Base-by-base conservation (phyloP, 2,329 filamentous ascomycete genomes). In the Basipetospora chlamydospora region DNA sequence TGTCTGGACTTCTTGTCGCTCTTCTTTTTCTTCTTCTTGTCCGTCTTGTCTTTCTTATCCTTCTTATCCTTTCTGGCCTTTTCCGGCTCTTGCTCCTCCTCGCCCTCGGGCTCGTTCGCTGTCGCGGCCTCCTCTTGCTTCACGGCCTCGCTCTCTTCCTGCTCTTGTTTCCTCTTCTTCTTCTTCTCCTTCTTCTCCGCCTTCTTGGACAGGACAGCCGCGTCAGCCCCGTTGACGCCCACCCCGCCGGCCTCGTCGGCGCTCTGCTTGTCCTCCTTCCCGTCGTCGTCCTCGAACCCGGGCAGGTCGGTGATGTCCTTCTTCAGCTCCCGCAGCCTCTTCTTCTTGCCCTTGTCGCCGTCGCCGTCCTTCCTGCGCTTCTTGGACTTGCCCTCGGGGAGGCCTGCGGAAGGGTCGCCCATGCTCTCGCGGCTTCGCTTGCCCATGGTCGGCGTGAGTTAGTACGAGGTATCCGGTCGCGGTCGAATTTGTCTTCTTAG, bases 11-110 rank as follows among this genome's bases (percentile, higher is more conserved):
- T 45, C 30, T 8, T 37, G 20, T 13, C 42, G 31, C 32, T 40
- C 33, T 13, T 42, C 41, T 56, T 48, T 38, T 48, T 54, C 41
- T 49, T 49, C 33, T 49, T 49, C 36, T 54, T 49, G 38, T 56
- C 53, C 22, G 47, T 47, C 33, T 47, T 45, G 37, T 47, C 49
- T 35, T 48, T 44, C 26, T 46, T 45, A 39, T 45, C 49, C 23
- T 46, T 54, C 43, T 57, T 56, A 44, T 54, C 35, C 28, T 43
- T 40, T 17, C 38, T 39, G 35, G 43, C 53, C 25, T 49, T 48
- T 43, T 56, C 56, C 42, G 50, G 18, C n/a, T 30, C 13, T 8
- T 28, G 6, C 35, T 30, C n/a, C 35, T 28, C 16, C 16, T 28
- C 25, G 15, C 6, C 23, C 25, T 17, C 33, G 8, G 17, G n/a